A percentile compares a stretch with the other conserved stretches of the same genome.
Evolutionary conservation across 176 grass and related monocot genomes (phyloP).

Genomic region (Pontederia crassipes): DNA sequence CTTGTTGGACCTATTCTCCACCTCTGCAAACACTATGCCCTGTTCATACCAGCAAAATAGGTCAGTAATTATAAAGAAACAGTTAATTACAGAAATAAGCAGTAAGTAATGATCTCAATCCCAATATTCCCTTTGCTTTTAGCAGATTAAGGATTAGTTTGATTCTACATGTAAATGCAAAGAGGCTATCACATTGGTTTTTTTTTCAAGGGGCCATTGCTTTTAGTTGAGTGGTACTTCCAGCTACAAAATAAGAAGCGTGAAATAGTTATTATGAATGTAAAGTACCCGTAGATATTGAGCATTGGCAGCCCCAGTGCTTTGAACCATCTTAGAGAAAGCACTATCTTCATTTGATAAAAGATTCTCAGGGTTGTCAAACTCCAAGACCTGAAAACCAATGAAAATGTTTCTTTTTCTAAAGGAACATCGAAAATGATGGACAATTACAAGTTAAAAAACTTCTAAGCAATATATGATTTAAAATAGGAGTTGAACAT

Average conservation of each 20-base stretch:
- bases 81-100: not conserved
- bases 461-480: not conserved
- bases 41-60: slow-evolving; percentile 29
- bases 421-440: not conserved
- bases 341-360: slow-evolving; percentile 70
- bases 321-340: slow-evolving; percentile 98
- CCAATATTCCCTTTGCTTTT: no score
- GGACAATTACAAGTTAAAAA: not conserved
- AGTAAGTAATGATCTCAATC: not conserved
- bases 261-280: no score
- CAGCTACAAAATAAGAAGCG: no score
- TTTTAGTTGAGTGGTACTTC: no score
- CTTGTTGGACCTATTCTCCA: slow-evolving; percentile 44
- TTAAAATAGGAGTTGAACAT: not conserved
- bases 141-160: no score
- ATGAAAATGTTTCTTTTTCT: no score
- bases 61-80: not conserved
- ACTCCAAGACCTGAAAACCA: slow-evolving; percentile 88
- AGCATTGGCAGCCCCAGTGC: slow-evolving; percentile 85
- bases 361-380: slow-evolving; percentile 82
- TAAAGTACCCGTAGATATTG: slow-evolving; percentile 77
- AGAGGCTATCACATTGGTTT: no score
- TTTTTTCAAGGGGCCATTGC: no score
- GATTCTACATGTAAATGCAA: no score
- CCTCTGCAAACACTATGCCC: slow-evolving; percentile 58